Evolutionary conservation across 2,329 filamentous ascomycete species (phyloP).

Genomic region (Stagonosporopsis rhizophila): DNA sequence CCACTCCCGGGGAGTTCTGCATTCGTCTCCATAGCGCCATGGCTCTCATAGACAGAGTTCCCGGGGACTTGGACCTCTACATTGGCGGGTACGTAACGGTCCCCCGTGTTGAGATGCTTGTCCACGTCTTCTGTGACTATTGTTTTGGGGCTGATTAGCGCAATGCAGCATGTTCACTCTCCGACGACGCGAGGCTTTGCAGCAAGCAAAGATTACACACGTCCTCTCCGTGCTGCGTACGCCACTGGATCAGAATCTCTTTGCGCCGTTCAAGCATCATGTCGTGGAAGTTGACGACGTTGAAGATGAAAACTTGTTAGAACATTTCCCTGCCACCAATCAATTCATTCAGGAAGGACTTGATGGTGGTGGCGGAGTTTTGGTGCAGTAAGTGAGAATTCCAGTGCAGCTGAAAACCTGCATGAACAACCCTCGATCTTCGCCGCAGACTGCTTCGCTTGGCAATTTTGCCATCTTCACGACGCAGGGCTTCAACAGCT

Average conservation of each 20-base stretch:
- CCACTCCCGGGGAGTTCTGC: slow-evolving; percentile 21
- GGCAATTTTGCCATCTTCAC: slow-evolving; percentile 46
- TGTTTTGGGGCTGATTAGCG: slow-evolving; percentile 34
- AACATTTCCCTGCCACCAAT: slow-evolving; percentile 79
- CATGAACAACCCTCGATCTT: slow-evolving; percentile 41
- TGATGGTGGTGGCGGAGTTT: slow-evolving; percentile 64
- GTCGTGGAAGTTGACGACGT: slow-evolving; percentile 89
- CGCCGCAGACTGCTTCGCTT: slow-evolving; percentile 37
- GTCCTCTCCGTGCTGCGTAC: slow-evolving; percentile 82
- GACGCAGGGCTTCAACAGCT: slow-evolving; percentile 15
- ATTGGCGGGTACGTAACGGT: slow-evolving; percentile 73
- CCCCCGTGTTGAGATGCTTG: slow-evolving; percentile 26
- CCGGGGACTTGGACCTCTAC: slow-evolving; percentile 74
- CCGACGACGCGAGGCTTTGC: slow-evolving; percentile 72
- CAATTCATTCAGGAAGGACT: slow-evolving; percentile 84
- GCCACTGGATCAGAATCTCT: slow-evolving; percentile 62
- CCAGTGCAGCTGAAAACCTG: slow-evolving; percentile 44
- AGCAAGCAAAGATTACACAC: slow-evolving; percentile 81
- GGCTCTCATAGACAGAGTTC: slow-evolving; percentile 69
- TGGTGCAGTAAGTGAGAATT: slow-evolving; percentile 73
- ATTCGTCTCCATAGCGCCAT: slow-evolving; percentile 48
- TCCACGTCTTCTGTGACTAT: slow-evolving; percentile 20
- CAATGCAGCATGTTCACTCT: slow-evolving; percentile 76
- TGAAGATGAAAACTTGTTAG: slow-evolving; percentile 84
- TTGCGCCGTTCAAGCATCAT: slow-evolving; percentile 72